These are phyloP conservation scores for Podila horticola DNA, from an alignment of 192 early-diverging fungal species.

Conservation along the genomic window DNA sequence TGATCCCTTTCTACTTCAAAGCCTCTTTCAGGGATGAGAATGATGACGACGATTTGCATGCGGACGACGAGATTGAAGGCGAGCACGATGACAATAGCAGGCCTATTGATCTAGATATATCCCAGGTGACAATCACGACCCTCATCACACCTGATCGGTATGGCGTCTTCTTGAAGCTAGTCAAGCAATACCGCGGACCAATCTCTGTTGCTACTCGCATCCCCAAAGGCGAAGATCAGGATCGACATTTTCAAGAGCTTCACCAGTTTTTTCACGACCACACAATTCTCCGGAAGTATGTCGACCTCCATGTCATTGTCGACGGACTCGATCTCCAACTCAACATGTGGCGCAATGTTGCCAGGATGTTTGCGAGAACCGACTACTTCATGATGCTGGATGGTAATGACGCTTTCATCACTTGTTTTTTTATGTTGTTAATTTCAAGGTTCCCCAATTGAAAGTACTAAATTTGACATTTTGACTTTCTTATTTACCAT, in stretches of 20 bases:
- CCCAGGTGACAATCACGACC: constrained; percentile 62
- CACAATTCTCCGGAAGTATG: constrained; percentile 56
- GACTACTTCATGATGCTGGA: constrained; percentile 73
- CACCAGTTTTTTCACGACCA: constrained; percentile 58
- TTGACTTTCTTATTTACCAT: too few species aligned
- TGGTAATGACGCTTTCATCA: constrained; percentile 20
- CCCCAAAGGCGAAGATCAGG: constrained; percentile 55
- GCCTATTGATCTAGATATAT: constrained; percentile 5
- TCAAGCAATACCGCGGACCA: constrained; percentile 61
- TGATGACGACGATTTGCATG: constrained; percentile 32
- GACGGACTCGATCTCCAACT: constrained; percentile 70
- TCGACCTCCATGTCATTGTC: constrained; percentile 68
- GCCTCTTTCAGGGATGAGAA: constrained; percentile 52
- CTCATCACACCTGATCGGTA: constrained; percentile 68
- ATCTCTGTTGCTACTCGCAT: constrained; percentile 71
- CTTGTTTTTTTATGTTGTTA: background rate
- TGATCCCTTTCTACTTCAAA: constrained; percentile 69
- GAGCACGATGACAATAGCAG: constrained; percentile 2
- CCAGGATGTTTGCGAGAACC: constrained; percentile 69
- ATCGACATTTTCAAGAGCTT: constrained; percentile 56
- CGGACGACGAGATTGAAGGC: constrained; percentile 19
- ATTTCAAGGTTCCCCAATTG: background rate
- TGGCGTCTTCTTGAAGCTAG: constrained; percentile 59
- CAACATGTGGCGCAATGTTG: constrained; percentile 74
- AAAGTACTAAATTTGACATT: background rate